Evolutionary conservation across 306 rosid genomes (phyloP), one percentile per base, ranked within the genome.

Genomic region (Trifolium repens): DNA sequence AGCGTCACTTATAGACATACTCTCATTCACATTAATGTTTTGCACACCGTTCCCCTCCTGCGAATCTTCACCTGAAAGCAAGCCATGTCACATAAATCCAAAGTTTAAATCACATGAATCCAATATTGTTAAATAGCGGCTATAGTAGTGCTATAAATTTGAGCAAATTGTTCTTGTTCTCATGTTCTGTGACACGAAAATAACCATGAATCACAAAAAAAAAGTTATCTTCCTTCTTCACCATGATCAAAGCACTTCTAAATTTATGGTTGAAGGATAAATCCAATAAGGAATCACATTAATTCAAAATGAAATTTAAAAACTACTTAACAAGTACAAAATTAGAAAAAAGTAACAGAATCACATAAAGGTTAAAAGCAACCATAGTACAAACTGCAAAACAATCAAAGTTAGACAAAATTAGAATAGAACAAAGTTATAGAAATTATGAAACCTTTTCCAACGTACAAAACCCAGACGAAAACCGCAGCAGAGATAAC

Each of bases 391-490:
- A 64, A 39, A 32, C 43, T 6, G 32, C 4, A 61, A 30, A 60
- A 14, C 22, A 60, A 39, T 17, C 15, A 69, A 53, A 35, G 60
- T 46, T 8, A 19, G 8, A 58, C 1, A 46, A 26, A 50, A 42
- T 0, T 1, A 11, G 22, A 5, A 3, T 4, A 73, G 2, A 3
- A 47, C 39, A 35, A 49, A 11, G 67, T 65, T 17, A 17, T 72
- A 8, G 78, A 59, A 63, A 24, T 17, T 52, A 47, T 60, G 67
- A 71, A 64, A 93, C 98, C 98, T 91, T 93, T 93, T 73, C 91
- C 96, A 2, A 93, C 87, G 76, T 84, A 91, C 73, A 93, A 74
- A 78, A 93, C 98, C 93, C 91, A 91, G 73, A 84, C 67, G 87
- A 91, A 93, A 84, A 89, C 94, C 35, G 73, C 91, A 12, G 94